Percentiles rank a stretch among this genome's conserved stretches.
Evolutionary conservation across 306 rosid genomes (phyloP).

Genomic region (Casuarina equisetifolia): DNA sequence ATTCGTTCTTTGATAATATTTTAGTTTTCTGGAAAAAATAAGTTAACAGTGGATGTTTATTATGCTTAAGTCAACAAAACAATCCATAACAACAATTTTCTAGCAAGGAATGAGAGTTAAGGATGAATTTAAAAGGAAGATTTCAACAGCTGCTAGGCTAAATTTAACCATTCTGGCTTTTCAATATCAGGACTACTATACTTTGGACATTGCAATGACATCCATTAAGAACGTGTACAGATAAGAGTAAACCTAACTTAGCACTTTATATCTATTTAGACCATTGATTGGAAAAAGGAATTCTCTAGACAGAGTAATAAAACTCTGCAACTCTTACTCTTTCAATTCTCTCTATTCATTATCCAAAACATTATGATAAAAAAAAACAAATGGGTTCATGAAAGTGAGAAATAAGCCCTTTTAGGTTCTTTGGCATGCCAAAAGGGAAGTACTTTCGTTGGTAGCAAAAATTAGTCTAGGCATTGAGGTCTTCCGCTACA

Average conservation of each 20-base stretch:
- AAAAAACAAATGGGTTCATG: background rate
- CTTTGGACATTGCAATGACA: background rate
- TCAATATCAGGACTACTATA: background rate
- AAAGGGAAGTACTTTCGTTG: background rate
- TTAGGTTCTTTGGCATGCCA: background rate
- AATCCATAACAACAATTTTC: background rate
- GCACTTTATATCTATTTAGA: background rate
- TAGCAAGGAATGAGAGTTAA: background rate
- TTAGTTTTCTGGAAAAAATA: background rate
- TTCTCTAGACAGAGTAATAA: background rate
- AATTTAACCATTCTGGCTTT: background rate
- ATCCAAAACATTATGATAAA: background rate
- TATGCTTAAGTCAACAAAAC: background rate
- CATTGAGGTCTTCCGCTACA: background rate
- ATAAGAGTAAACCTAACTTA: background rate
- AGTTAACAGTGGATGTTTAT: background rate
- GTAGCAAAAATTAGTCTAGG: background rate
- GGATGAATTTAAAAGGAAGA: background rate
- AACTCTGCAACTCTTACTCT: background rate
- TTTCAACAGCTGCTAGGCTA: background rate
- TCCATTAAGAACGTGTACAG: background rate
- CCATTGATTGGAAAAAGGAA: background rate
- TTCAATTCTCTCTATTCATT: background rate
- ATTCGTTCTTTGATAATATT: slow-evolving; percentile 11
- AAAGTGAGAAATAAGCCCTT: background rate